phyloP scores from a whole-genome alignment of 2,329 filamentous ascomycete species.

The Claviceps sp. region DNA sequence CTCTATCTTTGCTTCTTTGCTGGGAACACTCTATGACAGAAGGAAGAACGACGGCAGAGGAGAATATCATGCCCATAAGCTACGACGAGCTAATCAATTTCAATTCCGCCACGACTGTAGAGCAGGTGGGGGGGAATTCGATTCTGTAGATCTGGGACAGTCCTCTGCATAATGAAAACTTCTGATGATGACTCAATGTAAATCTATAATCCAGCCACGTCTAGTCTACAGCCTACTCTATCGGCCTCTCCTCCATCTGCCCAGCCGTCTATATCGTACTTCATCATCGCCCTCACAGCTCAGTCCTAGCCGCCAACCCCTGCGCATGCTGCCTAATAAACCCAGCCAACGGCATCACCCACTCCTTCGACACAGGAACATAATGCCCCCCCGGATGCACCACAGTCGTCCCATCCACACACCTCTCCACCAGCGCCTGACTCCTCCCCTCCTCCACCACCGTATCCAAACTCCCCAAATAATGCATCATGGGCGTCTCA shows the following conservation, averaged over 20 bases:
- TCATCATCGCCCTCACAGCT: constrained; percentile 9
- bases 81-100: no score
- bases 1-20: no score
- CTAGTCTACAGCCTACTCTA: no score
- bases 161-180: no score
- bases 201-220: no score
- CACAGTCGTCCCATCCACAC: constrained; percentile 37
- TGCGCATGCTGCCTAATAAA: constrained; percentile 44
- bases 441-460: constrained; percentile 73
- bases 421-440: constrained; percentile 52
- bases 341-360: constrained; percentile 59
- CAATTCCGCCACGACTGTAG: no score
- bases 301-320: constrained; percentile 14
- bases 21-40: neutral
- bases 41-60: neutral
- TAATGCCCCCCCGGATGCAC: constrained; percentile 86
- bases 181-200: no score
- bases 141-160: no score
- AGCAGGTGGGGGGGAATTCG: no score
- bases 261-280: neutral
- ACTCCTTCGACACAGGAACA: constrained; percentile 71
- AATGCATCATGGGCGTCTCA: constrained; percentile 65
- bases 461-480: constrained; percentile 71
- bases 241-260: neutral
- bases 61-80: no score